These are phyloP conservation scores for Eucalyptus cloeziana DNA, from an alignment of 345 rosid species.

Conservation along the genomic window DNA sequence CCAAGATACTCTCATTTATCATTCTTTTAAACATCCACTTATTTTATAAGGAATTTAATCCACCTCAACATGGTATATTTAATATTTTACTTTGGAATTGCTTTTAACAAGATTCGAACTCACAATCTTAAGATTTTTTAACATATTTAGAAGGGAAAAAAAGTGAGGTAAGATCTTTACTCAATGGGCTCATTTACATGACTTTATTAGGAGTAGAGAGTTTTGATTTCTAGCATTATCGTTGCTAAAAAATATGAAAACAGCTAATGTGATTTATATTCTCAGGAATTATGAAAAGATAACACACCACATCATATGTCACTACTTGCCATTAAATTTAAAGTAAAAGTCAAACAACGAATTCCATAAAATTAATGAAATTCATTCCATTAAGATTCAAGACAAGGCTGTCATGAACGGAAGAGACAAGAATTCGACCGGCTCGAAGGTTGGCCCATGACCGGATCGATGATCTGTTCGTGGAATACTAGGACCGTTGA, in stretches of 20 bases:
- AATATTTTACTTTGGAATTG: not conserved
- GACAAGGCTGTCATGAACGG: not conserved
- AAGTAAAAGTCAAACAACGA: not conserved
- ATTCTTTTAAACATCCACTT: not conserved
- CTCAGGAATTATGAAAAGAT: not conserved
- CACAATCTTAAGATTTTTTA: not conserved
- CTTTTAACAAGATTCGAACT: not conserved
- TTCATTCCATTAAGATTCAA: not conserved
- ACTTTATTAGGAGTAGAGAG: rapidly evolving
- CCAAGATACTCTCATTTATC: not conserved
- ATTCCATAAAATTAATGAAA: not conserved
- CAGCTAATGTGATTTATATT: not conserved
- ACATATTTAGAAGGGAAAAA: not conserved
- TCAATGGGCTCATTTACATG: not conserved
- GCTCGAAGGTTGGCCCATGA: not conserved
- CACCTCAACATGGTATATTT: not conserved
- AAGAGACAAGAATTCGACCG: not conserved
- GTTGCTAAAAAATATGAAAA: not conserved
- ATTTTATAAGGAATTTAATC: not conserved
- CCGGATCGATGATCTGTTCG: not conserved
- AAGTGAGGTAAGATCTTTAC: rapidly evolving
- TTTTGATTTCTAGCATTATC: not conserved
- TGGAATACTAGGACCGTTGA: not conserved
- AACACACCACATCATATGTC: not conserved
- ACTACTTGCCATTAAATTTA: not conserved